Evolutionary conservation across 1,139 yeast species (phyloP), one percentile per base, ranked within the genome.

Genomic region (Diutina rugosa): DNA sequence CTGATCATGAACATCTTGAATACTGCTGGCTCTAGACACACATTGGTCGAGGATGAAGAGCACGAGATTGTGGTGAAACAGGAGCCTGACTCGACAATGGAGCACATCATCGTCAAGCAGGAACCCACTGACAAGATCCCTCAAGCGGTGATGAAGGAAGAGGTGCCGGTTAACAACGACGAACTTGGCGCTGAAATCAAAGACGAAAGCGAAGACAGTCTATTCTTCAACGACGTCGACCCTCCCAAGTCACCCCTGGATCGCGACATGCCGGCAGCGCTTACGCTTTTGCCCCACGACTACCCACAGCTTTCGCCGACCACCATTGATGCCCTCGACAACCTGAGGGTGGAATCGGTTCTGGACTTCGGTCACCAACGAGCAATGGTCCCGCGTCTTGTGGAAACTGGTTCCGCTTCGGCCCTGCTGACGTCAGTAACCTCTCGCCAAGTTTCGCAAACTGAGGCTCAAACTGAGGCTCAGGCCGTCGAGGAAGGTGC

Each of bases 1-100:
- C 72, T 77, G 1, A 76, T 76, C 10, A 69, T 76, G 73, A 71
- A 73, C 59, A 64, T 75, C 38, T 67, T 76, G 56, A 68, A 70
- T 38, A 35, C 41, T 3, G 41, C 58, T 61, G 41, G 46, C 32
- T 38, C 30, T 9, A 26, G 29, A 12, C 14, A 46, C 48, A 44
- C 26, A 5, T 16, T 44, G 9, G 26, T n/a, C 1, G 26, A 18
- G 26, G 26, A 44, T 3, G 26, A 6, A 18, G 46, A n/a, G 8
- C 8, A 44, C 46, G 16, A 44, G 2, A n/a, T 44, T 2, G 46
- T 18, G 26, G 21, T 44, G 8, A 44, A 44, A 21, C 46, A 8
- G 8, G 46, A 44, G 21, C 8, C n/a, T 16, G 8, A 10, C 46
- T 16, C 18, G 26, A n/a, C 16, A 21, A n/a, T n/a, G 8, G 46